These are phyloP conservation scores for Alternaria incomplexa DNA, from an alignment of 2,329 filamentous ascomycete genomes.

Conservation along the genomic window DNA sequence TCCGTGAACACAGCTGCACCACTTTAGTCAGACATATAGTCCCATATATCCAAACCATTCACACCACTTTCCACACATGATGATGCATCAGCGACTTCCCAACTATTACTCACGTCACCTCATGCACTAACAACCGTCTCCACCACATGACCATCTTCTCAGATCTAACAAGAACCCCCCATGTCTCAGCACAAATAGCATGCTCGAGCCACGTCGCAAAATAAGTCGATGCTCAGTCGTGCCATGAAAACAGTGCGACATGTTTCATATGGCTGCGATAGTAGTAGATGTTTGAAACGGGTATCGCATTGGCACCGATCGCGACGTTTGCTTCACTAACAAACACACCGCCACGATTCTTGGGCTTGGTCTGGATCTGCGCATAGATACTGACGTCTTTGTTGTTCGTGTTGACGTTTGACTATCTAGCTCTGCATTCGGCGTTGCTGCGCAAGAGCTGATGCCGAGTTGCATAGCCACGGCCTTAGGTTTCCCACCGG, in stretches of 20 bases:
- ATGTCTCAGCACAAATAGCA: neutral
- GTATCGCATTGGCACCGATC: neutral
- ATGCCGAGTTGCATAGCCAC: neutral
- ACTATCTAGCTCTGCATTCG: neutral
- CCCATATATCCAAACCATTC: neutral
- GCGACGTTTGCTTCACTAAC: neutral
- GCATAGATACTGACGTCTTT: neutral
- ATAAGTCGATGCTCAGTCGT: neutral
- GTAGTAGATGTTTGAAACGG: neutral
- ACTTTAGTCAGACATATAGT: neutral
- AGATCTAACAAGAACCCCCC: neutral
- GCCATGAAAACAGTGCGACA: slow-evolving; percentile 1
- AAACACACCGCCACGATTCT: neutral
- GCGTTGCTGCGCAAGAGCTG: neutral
- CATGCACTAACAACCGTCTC: neutral
- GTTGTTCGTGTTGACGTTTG: neutral
- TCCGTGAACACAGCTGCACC: neutral
- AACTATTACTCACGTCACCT: neutral
- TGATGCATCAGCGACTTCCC: neutral
- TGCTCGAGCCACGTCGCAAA: neutral
- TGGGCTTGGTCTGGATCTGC: neutral
- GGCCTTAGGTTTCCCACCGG: neutral
- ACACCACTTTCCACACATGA: neutral
- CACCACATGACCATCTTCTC: neutral
- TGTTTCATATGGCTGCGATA: neutral